Evolutionary conservation across 495 filamentous ascomycete genomes (phyloP).

Genomic region (Polyplosphaeria fusca): DNA sequence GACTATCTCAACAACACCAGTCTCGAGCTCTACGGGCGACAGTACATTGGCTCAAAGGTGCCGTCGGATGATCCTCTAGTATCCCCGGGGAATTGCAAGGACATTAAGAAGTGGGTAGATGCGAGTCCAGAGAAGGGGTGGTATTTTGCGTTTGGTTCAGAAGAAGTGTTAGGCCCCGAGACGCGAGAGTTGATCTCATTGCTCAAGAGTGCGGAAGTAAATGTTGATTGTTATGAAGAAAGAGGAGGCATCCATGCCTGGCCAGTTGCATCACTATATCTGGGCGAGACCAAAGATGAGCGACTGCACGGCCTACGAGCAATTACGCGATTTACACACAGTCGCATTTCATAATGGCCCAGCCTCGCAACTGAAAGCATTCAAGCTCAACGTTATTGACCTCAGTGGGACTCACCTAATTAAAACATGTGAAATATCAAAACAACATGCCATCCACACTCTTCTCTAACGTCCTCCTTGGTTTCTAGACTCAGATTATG

Average conservation of each 20-base stretch:
- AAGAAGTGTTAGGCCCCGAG: slow-evolving; percentile 68
- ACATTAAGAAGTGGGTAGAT: slow-evolving; percentile 59
- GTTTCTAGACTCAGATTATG: no score
- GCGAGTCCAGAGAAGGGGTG: slow-evolving; percentile 59
- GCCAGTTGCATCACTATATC: slow-evolving; percentile 70
- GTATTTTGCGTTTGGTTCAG: slow-evolving; percentile 62
- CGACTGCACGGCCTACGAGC: slow-evolving; percentile 56
- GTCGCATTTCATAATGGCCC: slow-evolving; percentile 2
- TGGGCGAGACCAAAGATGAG: slow-evolving; percentile 54
- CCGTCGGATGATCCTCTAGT: slow-evolving; percentile 53
- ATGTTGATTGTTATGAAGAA: slow-evolving; percentile 51
- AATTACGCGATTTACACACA: slow-evolving; percentile 43
- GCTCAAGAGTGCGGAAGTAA: slow-evolving; percentile 47
- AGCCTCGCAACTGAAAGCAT: background rate
- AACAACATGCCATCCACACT: background rate
- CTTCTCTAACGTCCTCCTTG: background rate
- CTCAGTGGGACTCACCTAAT: background rate
- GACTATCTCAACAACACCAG: slow-evolving; percentile 57
- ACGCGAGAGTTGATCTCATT: slow-evolving; percentile 52
- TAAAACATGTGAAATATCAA: background rate
- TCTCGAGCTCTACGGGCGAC: slow-evolving; percentile 60
- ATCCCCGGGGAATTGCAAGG: slow-evolving; percentile 65
- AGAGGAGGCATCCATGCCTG: slow-evolving; percentile 70
- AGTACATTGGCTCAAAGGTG: slow-evolving; percentile 56
- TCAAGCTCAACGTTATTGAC: no score